Evolutionary conservation across 768 basidiomycete species (phyloP), one percentile per base, ranked within the genome.

Genomic region (Inosperma sp.): DNA sequence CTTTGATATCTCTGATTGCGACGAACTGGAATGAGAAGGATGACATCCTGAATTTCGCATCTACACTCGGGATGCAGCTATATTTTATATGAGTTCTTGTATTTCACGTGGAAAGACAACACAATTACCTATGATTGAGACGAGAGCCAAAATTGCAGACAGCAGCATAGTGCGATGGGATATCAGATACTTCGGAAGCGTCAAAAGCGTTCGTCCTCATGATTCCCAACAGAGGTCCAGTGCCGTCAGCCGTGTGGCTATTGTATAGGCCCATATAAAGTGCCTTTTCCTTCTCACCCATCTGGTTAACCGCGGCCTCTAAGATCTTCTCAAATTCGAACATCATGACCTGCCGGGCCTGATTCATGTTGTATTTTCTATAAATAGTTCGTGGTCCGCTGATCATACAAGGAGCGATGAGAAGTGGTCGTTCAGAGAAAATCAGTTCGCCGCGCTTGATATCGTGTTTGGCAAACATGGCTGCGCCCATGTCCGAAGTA

Each of bases 351-450:
- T 46, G 44, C n/a, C 40, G 43, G 4, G 27, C 31, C 16, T 39
- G 21, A 5, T 23, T 44, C 2, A 27, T 39, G 10, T 44, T 29
- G 1, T 31, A 26, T 16, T 39, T 31, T 12, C 13, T 7, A 2
- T 16, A 1, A 35, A 31, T 39, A 21, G n/a, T 14, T 22, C 21
- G 9, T 1, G 16, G 36, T 23, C 25, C 26, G 4, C 19, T 14
- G 3, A 52, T 46, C 6, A n/a, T 22, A 7, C 36, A 27, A 7
- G 62, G 63, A 12, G 46, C 27, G 7, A 72, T 55, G 21, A 73
- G 53, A 30, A 73, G 56, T 2, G 72, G 71, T 5, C 72, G 67
- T 40, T 75, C 72, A 16, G 55, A 56, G 13, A 71, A 53, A 42
- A 73, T 65, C 5, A 70, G 55, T 7, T 70, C 68, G 43, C 66